Percentiles rank a stretch among this genome's conserved stretches.
Evolutionary conservation across 208 protist genomes (phyloP).

Genomic region (Acanthamoeba lugdunensis): DNA sequence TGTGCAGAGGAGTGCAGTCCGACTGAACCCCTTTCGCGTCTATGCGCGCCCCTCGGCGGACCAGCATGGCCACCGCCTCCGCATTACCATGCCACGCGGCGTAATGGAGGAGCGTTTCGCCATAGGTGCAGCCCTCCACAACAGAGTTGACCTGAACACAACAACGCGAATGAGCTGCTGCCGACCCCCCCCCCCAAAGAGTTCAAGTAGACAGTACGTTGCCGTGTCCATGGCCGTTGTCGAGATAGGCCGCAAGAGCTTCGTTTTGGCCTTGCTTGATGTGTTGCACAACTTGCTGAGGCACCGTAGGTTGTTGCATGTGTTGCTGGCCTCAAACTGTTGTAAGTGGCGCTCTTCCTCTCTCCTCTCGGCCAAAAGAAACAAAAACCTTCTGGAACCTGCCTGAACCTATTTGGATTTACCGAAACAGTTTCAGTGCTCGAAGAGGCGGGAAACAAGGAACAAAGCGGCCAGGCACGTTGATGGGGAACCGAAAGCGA

Average conservation of each 20-base stretch:
- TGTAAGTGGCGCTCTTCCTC: background rate
- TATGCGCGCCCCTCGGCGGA: background rate
- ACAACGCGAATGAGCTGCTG: no score
- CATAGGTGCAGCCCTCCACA: slow-evolving; percentile 26
- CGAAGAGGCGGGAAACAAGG: no score
- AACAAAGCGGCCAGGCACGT: no score
- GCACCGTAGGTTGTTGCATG: background rate
- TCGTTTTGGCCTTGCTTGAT: background rate
- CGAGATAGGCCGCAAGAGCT: background rate
- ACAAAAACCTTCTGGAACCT: background rate
- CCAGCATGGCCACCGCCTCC: background rate
- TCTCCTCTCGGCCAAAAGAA: background rate
- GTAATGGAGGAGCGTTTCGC: slow-evolving; percentile 21
- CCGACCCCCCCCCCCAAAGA: background rate
- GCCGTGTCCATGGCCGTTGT: background rate
- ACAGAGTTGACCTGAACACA: background rate
- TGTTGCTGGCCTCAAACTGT: background rate
- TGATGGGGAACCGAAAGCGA: no score
- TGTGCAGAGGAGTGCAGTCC: slow-evolving; percentile 30
- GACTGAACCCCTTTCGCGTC: background rate
- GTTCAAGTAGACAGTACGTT: background rate
- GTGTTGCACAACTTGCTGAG: background rate
- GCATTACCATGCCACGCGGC: slow-evolving; percentile 14
- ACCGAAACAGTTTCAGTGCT: no score
- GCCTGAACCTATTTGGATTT: background rate